Evolutionary conservation across 371 early-diverging fungal species (phyloP), one percentile per base, ranked within the genome.

Genomic region (Mucor irregularis): DNA sequence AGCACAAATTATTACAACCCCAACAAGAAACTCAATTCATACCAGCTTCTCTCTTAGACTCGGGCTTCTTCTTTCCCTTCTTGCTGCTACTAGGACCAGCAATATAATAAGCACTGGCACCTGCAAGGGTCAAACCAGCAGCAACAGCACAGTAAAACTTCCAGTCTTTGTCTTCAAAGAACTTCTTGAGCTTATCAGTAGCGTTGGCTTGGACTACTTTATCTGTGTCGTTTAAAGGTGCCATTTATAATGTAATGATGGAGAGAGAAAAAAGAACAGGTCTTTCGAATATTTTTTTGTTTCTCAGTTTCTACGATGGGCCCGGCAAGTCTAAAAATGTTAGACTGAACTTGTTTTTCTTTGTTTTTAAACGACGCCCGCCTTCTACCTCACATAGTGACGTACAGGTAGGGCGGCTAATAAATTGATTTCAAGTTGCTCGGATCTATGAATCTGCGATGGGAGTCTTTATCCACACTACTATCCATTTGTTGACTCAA

Each of bases 141-240:
- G 80, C 80, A 16, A 89, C 68, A 26, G 89, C 86, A 17, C 84
- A 83, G 56, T 85, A 88, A 58, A 89, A 87, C 71, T 87, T 89
- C 90, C 90, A 90, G 70, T 86, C 85, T 60, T 87, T 86, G 63
- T 86, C 87, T 60, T 81, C 82, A 56, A 89, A 70, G 58, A 84
- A 82, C 70, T 79, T 78, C 49, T 82, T 84, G 39, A 85, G 58
- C 25, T 69, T 73, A 14, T 74, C 75, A 0, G 50, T 16, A 14
- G 62, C 40, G 11, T 24, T 56, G 17, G 46, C 37, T n/a, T 24
- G 37, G 28, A 35, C 49, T 21, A 44, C 55, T 45, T 55, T 52
- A 29, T 38, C 29, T 16, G 48, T 51, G 25, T 31, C 50, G 17
- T 34, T 19, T n/a, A 37, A 37, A 44, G 58, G 58, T 51, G 58